A percentile compares a stretch with the other conserved stretches of the same genome.
Conservation (phyloP, 108 stramenopile species). For the Chaetoceros tenuissimus region DNA sequence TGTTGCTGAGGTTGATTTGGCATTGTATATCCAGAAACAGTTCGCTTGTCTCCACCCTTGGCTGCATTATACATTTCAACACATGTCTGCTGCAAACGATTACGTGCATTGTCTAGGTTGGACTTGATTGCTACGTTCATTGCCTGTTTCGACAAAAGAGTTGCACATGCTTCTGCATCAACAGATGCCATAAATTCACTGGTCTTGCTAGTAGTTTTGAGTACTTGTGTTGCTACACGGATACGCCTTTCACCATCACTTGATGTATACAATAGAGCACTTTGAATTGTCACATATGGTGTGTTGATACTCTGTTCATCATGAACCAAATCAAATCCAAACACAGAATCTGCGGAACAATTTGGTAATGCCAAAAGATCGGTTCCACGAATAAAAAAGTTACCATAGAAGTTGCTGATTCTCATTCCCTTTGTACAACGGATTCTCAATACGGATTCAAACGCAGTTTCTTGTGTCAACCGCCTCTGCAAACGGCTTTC, state of each 20-base stretch:
- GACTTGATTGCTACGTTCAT: slow-evolving; percentile 81
- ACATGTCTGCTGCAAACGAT: slow-evolving; percentile 75
- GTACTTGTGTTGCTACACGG: slow-evolving; percentile 91
- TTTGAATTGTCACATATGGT: slow-evolving; percentile 83
- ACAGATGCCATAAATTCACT: slow-evolving; percentile 77
- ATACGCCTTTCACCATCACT: slow-evolving; percentile 93
- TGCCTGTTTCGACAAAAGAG: slow-evolving; percentile 86
- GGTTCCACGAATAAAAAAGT: slow-evolving; percentile 93
- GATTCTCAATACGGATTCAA: slow-evolving; percentile 97
- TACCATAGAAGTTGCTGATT: slow-evolving; percentile 94
- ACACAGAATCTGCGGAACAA: slow-evolving; percentile 86
- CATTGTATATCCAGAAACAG: slow-evolving; percentile 59
- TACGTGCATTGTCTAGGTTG: slow-evolving; percentile 87
- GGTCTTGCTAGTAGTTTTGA: slow-evolving; percentile 68
- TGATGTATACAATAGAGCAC: slow-evolving; percentile 95
- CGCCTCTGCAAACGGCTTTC: slow-evolving; percentile 69
- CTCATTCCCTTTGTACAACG: slow-evolving; percentile 93
- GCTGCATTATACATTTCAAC: slow-evolving; percentile 66
- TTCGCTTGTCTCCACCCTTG: slow-evolving; percentile 61
- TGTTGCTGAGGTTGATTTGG: slow-evolving; percentile 22
- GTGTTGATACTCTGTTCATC: slow-evolving; percentile 84
- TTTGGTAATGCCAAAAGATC: slow-evolving; percentile 97
- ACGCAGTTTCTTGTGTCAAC: slow-evolving; percentile 82
- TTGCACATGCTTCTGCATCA: slow-evolving; percentile 69
- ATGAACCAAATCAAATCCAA: slow-evolving; percentile 89